Evolutionary conservation across 139 green algal species (phyloP), one percentile per base, ranked within the genome.

Genomic region (Closterium sp.): DNA sequence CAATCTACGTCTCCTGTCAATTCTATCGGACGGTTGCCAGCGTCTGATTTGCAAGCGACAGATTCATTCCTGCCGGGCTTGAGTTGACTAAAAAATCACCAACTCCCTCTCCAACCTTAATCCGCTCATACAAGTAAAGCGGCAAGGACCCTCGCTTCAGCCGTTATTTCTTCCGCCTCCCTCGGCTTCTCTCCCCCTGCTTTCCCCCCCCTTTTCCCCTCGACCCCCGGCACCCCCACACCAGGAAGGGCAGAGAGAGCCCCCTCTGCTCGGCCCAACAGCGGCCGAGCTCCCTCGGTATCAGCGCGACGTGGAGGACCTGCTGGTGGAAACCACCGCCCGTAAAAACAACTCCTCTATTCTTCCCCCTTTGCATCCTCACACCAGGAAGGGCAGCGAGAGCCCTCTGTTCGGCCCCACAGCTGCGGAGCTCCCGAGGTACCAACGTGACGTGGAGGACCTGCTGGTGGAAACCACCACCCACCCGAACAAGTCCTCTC

Each of bases 381-480:
- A 4, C 87, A 32, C 9, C 90, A 31, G 90, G 31, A 31, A 31
- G 31, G 29, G 31, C 24, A 31, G 30, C 4, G 90, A 91, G 62
- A 86, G 32, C 5, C 90, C 70, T 7, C 31, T 94, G 9, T 94
- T 94, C 88, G 91, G 91, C 24, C 91, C 91, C 7, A 86, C 91
- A 21, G 88, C 86, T 4, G 93, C 91, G 50, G 91, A 94, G 88
- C 28, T 94, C 50, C 29, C 93, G 45, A 42, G 88, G 88, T 94
- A 92, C 31, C 42, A 94, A 34, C 93, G 42, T n/a, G 70, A 94
- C 50, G 91, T 89, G 88, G 91, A 94, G 86, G 91, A 94, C 79
- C 70, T 94, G 28, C 88, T 92, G n/a, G 87, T 91, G 17, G 91
- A 94, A 31, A 79, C 73, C 50, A 70, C 50, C 50, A 21, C 50